phyloP scores from a whole-genome alignment of 495 filamentous ascomycete species.

The Xylona heveae region DNA sequence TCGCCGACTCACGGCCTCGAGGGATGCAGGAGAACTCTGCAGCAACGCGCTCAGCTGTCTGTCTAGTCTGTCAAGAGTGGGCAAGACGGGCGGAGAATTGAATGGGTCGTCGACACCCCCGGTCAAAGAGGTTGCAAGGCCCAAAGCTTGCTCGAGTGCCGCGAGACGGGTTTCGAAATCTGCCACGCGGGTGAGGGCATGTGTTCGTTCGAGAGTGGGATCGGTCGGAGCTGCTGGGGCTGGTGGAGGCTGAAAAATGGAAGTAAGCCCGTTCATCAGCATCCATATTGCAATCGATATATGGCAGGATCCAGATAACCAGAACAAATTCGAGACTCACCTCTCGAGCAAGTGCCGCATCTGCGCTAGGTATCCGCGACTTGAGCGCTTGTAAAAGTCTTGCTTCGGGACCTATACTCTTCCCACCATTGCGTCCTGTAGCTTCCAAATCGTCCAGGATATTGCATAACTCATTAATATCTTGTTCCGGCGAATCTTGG shows the following conservation, averaged over 20 bases:
- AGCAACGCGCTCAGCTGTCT: conserved; percentile 44
- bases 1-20: conserved; percentile 54
- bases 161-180: conserved; percentile 71
- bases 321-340: too few species aligned
- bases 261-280: too few species aligned
- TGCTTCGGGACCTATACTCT: too few species aligned
- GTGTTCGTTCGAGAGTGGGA: conserved; percentile 34
- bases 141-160: conserved; percentile 59
- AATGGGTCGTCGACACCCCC: conserved; percentile 35
- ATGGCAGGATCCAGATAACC: too few species aligned
- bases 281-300: too few species aligned
- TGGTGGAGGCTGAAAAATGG: too few species aligned
- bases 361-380: too few species aligned
- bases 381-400: too few species aligned
- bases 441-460: neutral
- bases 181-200: conserved; percentile 57
- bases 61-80: conserved; percentile 59
- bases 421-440: too few species aligned
- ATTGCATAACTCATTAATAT: neutral
- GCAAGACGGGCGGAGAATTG: conserved; percentile 41
- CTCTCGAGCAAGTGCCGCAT: too few species aligned
- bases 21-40: conserved; percentile 36
- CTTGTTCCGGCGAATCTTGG: too few species aligned
- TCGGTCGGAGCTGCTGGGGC: too few species aligned
- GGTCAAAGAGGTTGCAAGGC: conserved; percentile 46